A percentile compares a stretch with the other conserved stretches of the same genome.
Evolutionary conservation across 1,139 yeast genomes (phyloP).

Genomic region (Zygosaccharomyces pseudobailii): DNA sequence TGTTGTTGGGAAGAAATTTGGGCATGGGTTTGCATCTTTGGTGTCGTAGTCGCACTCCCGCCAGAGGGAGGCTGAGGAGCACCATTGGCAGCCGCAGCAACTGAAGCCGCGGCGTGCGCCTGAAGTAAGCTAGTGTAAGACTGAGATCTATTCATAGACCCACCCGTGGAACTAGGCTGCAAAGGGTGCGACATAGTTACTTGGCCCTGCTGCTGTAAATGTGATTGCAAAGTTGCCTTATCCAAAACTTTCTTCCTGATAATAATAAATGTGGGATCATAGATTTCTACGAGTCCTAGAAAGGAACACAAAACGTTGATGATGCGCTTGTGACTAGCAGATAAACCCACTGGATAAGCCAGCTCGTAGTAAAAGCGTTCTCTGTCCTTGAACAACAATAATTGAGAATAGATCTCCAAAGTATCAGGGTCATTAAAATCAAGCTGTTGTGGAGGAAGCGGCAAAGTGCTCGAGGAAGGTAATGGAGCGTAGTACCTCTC

Average conservation of each 20-base stretch:
- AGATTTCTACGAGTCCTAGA: conserved; percentile 61
- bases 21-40: conserved; percentile 11
- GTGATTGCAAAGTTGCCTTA: conserved; percentile 46
- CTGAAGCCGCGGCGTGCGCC: conserved; percentile 33
- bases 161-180: conserved; percentile 36
- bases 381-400: conserved; percentile 73
- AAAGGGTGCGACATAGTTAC: conserved; percentile 28
- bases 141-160: conserved; percentile 33
- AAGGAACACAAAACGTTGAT: conserved; percentile 46
- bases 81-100: conserved; percentile 17
- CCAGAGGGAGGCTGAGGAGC: conserved; percentile 9
- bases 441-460: conserved; percentile 54
- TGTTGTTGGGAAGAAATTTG: conserved; percentile 7
- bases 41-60: conserved; percentile 9
- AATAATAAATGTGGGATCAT: conserved; percentile 61
- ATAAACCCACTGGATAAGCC: conserved; percentile 58
- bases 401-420: conserved; percentile 78
- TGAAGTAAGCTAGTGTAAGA: conserved; percentile 34
- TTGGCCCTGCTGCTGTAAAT: conserved; percentile 34
- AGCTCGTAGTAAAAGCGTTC: conserved; percentile 58
- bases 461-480: conserved; percentile 44
- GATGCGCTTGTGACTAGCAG: conserved; percentile 57
- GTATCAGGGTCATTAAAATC: conserved; percentile 91
- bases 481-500: conserved; percentile 60
- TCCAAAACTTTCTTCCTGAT: conserved; percentile 39